Base-by-base conservation (phyloP, 1,284 basidiomycete genomes). In the Ustilago shanxiensis region DNA sequence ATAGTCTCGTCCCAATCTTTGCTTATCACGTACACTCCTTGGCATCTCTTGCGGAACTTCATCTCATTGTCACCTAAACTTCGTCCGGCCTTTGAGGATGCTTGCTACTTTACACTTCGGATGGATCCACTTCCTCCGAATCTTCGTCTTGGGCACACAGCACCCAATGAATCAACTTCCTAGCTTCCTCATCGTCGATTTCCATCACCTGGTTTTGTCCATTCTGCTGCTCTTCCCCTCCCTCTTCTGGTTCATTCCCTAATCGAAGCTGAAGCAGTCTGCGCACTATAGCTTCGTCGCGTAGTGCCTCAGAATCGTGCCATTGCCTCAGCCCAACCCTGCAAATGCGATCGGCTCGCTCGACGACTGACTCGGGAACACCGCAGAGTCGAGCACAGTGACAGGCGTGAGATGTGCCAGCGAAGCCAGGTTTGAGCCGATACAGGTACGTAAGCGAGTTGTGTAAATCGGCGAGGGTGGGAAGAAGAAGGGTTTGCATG, bases 361-460 rank as follows among this genome's bases (percentile, higher is more conserved):
- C 58, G 3, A 77, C 70, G 2, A 77, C 75, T 2, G 51, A 45
- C 20, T 66, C 57, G 29, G 75, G 75, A 1, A 77, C 75, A 8
- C 75, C 75, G 60, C 75, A 73, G 26, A 73, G 53, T 24, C 65
- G 60, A 5, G 75, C 75, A 37, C 75, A 77, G 64, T 77, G 75
- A 35, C 53, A 53, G 11, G 75, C 75, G 28, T 72, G 66, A 13
- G 69, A 72, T 0, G 66, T 63, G 44, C 66, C 53, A 0, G 75
- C 70, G 20, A 77, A 72, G 1, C 75, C 75, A 18, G 70, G 66
- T 7, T 60, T 57, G 18, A 77, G 66, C 0, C 70, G 70, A 35
- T 72, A 77, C 26, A 77, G 66, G 50, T 66, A 77, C 3, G 66
- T 77, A 49, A 77, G 70, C 10, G 60, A 60, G 44, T 35, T 53